Evolutionary conservation across 78 protist species (phyloP), one percentile per base, ranked within the genome.

Genomic region (Dictyostelium brefeldianum): DNA sequence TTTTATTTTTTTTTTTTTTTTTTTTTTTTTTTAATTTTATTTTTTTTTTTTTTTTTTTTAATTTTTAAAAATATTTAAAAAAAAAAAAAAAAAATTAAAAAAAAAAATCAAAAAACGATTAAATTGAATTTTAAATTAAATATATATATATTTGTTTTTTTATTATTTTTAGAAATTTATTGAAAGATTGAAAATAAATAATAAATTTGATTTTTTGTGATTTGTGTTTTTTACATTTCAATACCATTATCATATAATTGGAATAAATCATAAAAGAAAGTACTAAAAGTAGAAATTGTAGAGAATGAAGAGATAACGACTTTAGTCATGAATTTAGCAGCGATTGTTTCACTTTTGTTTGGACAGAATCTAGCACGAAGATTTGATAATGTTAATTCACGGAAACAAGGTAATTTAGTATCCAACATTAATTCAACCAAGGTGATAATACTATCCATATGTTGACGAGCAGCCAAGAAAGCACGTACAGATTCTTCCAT

Each of bases 341-440:
- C 98, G 18, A 92, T 75, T 53, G 80, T 80, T 54, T 90, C 95
- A 36, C 89, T 82, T 79, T 64, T 80, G 17, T 82, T 78, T n/a
- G 96, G 97, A n/a, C 92, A 59, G 71, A 97, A 94, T 56, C 98
- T 90, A 17, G 48, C 62, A 22, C 85, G 47, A n/a, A 97, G 89
- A 80, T 97, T 92, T 6, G 25, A 27, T 15, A 97, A 80, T 1
- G 97, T 91, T 78, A 89, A 87, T 22, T 67, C 89, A 36, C 87
- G 92, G 91, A 96, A 96, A 64, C 97, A 96, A 43, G 98, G 98
- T 29, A 97, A 84, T 18, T 94, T 96, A 0, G 96, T 83, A 80
- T 96, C 96, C 65, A 95, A 59, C 98, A 97, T 97, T 54, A 96
- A 22, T 29, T 82, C 94, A 0, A 95, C 97, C 62, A 97, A 56